These are phyloP conservation scores for Tolypocladium cylindrosporum DNA, from an alignment of 2,329 filamentous ascomycete genomes.

Conservation along the genomic window DNA sequence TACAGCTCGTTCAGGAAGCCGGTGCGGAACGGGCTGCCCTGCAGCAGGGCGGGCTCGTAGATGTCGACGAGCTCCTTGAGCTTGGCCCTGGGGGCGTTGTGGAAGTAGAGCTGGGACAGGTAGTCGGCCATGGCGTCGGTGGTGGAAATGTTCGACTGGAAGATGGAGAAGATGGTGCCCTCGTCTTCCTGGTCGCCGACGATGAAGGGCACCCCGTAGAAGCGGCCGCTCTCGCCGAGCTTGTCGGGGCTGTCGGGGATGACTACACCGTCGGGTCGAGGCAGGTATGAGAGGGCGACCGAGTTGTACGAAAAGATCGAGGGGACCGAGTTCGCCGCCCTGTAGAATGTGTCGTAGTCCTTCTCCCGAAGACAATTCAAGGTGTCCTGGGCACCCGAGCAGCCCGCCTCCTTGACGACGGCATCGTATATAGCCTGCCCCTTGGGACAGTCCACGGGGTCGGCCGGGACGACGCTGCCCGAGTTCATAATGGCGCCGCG, in stretches of 20 bases:
- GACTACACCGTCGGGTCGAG: slow-evolving; percentile 58
- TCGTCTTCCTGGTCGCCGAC: slow-evolving; percentile 74
- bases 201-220: slow-evolving; percentile 39
- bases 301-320: slow-evolving; percentile 57
- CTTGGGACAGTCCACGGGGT: slow-evolving; percentile 55
- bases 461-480: slow-evolving; percentile 51
- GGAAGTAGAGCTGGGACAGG: slow-evolving; percentile 50
- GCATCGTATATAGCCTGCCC: slow-evolving; percentile 55
- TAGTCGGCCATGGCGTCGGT: slow-evolving; percentile 51
- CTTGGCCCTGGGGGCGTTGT: slow-evolving; percentile 36
- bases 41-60: slow-evolving; percentile 45
- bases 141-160: slow-evolving; percentile 58
- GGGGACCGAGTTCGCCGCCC: slow-evolving; percentile 61
- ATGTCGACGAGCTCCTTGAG: slow-evolving; percentile 48
- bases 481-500: slow-evolving; percentile 71
- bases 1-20: slow-evolving; percentile 59
- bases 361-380: slow-evolving; percentile 56
- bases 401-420: slow-evolving; percentile 52
- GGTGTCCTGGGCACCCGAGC: slow-evolving; percentile 43
- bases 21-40: slow-evolving; percentile 66
- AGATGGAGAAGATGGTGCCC: slow-evolving; percentile 63
- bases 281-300: slow-evolving; percentile 62
- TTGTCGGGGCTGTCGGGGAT: slow-evolving; percentile 54
- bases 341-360: slow-evolving; percentile 49
- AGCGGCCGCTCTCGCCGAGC: slow-evolving; percentile 38